These are phyloP conservation scores for Termitomyces sp. DNA, from an alignment of 768 basidiomycete species.

Conservation along the genomic window DNA sequence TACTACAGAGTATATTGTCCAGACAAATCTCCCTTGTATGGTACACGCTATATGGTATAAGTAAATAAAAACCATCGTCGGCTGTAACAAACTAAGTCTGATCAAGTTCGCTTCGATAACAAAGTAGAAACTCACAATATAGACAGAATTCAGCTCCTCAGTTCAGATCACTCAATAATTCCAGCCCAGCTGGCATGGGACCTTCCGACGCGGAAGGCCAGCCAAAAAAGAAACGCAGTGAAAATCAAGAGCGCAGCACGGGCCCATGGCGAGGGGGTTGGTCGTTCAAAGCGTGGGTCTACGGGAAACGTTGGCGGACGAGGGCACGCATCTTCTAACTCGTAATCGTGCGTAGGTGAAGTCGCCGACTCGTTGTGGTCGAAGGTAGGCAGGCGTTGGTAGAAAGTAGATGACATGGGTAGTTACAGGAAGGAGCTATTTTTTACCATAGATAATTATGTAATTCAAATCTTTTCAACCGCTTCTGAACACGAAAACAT, in stretches of 20 bases:
- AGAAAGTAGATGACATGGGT: constrained; percentile 8
- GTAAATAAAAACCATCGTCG: neutral
- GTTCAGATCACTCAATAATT: neutral
- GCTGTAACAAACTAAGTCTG: neutral
- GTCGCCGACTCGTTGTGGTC: constrained; percentile 1
- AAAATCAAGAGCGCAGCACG: constrained; percentile 12
- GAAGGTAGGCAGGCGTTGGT: constrained; percentile 9
- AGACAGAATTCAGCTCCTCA: neutral
- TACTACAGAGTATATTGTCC: neutral
- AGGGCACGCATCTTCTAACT: constrained; percentile 11
- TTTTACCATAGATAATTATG: neutral
- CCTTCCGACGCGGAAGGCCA: constrained; percentile 15
- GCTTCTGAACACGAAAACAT: no score
- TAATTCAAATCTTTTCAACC: neutral
- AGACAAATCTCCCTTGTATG: neutral
- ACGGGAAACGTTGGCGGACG: constrained; percentile 6
- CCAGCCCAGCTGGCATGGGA: constrained; percentile 13
- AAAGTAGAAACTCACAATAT: neutral
- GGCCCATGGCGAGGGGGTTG: constrained; percentile 10
- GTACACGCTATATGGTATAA: neutral
- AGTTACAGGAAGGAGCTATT: neutral
- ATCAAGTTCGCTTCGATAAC: neutral
- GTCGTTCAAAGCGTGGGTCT: constrained; percentile 12
- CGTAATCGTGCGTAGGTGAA: neutral
- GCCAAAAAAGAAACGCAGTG: constrained; percentile 9